These are phyloP conservation scores for Rickenella mellea DNA, from an alignment of 768 basidiomycete species.

Conservation along the genomic window DNA sequence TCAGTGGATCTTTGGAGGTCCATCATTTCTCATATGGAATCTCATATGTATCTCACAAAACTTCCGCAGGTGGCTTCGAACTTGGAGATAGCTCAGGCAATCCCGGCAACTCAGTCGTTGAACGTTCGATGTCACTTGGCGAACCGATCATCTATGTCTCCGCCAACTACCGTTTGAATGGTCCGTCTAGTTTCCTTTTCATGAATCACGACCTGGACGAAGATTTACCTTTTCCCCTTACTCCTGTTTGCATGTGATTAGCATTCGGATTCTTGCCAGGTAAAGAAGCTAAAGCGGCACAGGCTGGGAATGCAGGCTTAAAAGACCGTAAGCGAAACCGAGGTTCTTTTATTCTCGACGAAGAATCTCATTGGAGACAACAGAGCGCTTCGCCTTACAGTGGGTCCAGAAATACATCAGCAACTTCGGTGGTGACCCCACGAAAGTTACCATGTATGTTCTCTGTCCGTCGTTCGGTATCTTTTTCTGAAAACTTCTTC, in stretches of 20 bases:
- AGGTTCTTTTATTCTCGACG: too few species aligned
- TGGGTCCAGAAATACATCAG: constrained; percentile 63
- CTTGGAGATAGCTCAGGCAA: too few species aligned
- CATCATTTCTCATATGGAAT: too few species aligned
- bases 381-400: constrained; percentile 46
- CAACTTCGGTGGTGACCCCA: constrained; percentile 56
- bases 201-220: too few species aligned
- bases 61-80: too few species aligned
- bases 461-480: neutral
- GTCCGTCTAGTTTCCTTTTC: too few species aligned
- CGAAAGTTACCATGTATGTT: constrained; percentile 45
- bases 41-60: too few species aligned
- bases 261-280: constrained; percentile 45
- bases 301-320: constrained; percentile 55
- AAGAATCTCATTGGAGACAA: too few species aligned
- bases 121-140: constrained; percentile 28
- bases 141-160: constrained; percentile 42
- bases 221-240: too few species aligned
- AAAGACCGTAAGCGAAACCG: constrained; percentile 58
- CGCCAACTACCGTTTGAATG: constrained; percentile 39
- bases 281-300: constrained; percentile 40
- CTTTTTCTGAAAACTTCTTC: neutral
- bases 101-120: neutral
- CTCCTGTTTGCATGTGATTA: constrained; percentile 1
- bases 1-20: neutral